Evolutionary conservation across 225 moss, liverwort and hornwort genomes (phyloP), one percentile per base, ranked within the genome.

Genomic region (Lunularia cruciata): DNA sequence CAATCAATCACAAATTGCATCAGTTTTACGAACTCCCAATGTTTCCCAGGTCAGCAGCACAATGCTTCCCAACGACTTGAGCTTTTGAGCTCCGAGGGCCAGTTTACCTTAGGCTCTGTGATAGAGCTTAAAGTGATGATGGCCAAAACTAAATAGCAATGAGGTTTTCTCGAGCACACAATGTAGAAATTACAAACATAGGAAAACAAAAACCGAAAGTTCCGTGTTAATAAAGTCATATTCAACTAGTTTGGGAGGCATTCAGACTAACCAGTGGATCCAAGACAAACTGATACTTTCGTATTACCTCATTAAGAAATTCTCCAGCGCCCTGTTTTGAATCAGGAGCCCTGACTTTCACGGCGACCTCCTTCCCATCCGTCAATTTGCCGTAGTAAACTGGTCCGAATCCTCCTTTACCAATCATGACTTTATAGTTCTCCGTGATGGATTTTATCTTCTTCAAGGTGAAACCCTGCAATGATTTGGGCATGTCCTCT

Each of bases 401-500:
- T 16, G 36, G 34, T 68, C 68, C 68, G 35, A 54, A 68, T 14
- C 68, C 68, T 22, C 68, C 68, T 27, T 56, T 55, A 11, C 68
- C 68, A 26, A 68, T 38, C 22, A 55, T 3, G 0, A 37, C 55
- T 25, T 39, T 39, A 35, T 37, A 14, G 8, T 55, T 54, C 0
- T 12, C 18, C 4, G 68, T 68, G 40, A 55, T 55, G 16, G 55
- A 25, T 40, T 68, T 68, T 3, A 68, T 39, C 34, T 54, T 8
- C 37, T 55, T 68, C 1, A 68, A 8, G 0, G 54, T 34, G 12
- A 68, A 68, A 30, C 14, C 26, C 27, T 68, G 36, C 3, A 51
- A 26, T 38, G 68, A 68, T 11, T 54, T 68, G 2, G 68, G 68
- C 53, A 68, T 53, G 16, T 54, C 36, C 36, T 53, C 67, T 67